These are phyloP conservation scores for Aspergillus novoparasiticus DNA, from an alignment of 2,329 filamentous ascomycete genomes.

Conservation along the genomic window DNA sequence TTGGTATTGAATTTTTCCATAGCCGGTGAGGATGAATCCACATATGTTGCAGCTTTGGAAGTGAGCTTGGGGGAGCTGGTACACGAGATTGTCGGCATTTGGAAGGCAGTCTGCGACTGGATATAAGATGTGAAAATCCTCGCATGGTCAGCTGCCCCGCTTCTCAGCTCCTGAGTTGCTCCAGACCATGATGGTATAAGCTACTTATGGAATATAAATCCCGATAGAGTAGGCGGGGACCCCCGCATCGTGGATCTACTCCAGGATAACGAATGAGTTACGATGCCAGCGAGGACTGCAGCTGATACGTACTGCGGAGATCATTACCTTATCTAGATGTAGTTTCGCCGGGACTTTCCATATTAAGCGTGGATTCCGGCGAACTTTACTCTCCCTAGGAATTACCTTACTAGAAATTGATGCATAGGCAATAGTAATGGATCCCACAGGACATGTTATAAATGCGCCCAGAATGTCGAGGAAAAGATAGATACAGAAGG, in stretches of 20 bases:
- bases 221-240: not conserved
- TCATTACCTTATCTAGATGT: not conserved
- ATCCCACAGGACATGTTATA: not conserved
- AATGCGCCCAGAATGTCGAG: not conserved
- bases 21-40: not conserved
- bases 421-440: not conserved
- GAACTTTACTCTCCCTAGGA: not conserved
- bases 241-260: not conserved
- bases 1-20: not conserved
- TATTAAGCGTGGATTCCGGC: not conserved
- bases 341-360: not conserved
- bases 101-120: not conserved
- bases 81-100: not conserved
- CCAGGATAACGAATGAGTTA: not conserved
- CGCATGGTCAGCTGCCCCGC: not conserved
- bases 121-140: not conserved
- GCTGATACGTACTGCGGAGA: not conserved
- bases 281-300: not conserved
- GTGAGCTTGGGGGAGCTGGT: not conserved
- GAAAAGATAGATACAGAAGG: not conserved
- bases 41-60: not conserved
- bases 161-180: not conserved
- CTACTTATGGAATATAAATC: not conserved
- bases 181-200: not conserved
- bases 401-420: not conserved